Conservation (phyloP, 805 yeast genomes). For the Saturnispora kantuleensis region DNA sequence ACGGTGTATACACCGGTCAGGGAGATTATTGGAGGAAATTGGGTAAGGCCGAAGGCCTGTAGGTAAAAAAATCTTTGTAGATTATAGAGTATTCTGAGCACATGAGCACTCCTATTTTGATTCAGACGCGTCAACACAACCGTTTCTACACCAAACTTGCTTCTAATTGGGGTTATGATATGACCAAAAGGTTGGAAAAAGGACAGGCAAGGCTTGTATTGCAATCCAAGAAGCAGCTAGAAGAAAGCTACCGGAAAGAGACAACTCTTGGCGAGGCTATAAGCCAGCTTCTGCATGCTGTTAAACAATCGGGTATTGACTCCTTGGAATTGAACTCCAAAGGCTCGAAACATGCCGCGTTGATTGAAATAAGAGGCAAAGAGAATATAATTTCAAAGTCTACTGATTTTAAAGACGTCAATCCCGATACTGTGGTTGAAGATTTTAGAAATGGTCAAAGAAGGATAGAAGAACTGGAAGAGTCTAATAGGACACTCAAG, state of each 20-base stretch:
- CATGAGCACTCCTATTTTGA: not conserved
- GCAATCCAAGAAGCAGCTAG: too few species aligned
- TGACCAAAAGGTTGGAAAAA: too few species aligned
- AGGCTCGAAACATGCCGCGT: not conserved
- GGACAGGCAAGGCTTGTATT: too few species aligned
- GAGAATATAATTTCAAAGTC: not conserved
- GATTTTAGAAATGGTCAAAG: not conserved
- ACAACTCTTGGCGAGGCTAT: too few species aligned
- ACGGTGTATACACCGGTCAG: slow-evolving; percentile 56
- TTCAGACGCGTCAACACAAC: not conserved
- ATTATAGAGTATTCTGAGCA: not conserved
- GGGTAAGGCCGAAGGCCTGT: slow-evolving; percentile 64
- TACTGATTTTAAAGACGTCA: not conserved
- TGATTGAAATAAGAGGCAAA: not conserved
- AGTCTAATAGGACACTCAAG: slow-evolving; percentile 5
- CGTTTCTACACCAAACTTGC: too few species aligned
- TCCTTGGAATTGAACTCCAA: too few species aligned
- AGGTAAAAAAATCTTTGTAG: not conserved
- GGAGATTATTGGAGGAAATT: slow-evolving; percentile 86
- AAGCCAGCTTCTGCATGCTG: too few species aligned
- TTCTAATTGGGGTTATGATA: too few species aligned
- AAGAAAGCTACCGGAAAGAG: too few species aligned
- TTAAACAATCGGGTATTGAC: too few species aligned
- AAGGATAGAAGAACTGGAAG: not conserved
- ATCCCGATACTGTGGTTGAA: not conserved